These are phyloP conservation scores for Cadophora gregata DNA, from an alignment of 2,329 filamentous ascomycete species.

Conservation along the genomic window DNA sequence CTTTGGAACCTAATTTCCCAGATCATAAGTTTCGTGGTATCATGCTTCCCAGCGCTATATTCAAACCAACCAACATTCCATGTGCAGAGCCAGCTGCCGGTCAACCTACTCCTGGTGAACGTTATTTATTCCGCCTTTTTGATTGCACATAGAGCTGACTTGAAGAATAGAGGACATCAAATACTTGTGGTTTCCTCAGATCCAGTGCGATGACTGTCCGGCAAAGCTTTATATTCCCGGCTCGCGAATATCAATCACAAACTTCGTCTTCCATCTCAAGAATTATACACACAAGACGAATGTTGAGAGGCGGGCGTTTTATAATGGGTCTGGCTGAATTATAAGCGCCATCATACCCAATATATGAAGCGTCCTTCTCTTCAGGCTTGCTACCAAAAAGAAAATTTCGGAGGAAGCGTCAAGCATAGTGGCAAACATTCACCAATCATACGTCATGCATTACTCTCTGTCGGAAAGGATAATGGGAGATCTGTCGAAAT, in stretches of 20 bases:
- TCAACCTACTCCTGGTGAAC: background rate
- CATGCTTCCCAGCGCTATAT: background rate
- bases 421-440: no score
- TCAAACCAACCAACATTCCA: background rate
- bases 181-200: constrained; percentile 3
- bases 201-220: constrained; percentile 1
- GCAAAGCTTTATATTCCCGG: constrained; percentile 10
- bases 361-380: background rate
- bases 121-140: background rate
- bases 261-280: constrained; percentile 6
- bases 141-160: background rate
- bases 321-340: background rate
- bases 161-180: background rate
- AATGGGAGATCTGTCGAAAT: no score
- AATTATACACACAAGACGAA: background rate
- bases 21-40: background rate
- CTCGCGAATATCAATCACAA: background rate
- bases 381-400: no score
- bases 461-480: no score
- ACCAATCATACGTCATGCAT: no score
- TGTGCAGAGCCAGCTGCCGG: background rate
- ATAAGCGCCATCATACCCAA: background rate
- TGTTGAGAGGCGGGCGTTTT: background rate
- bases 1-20: background rate
- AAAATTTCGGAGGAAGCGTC: no score